Base-by-base conservation (phyloP, 192 early-diverging fungal genomes). In the Chytriomyces sp. region DNA sequence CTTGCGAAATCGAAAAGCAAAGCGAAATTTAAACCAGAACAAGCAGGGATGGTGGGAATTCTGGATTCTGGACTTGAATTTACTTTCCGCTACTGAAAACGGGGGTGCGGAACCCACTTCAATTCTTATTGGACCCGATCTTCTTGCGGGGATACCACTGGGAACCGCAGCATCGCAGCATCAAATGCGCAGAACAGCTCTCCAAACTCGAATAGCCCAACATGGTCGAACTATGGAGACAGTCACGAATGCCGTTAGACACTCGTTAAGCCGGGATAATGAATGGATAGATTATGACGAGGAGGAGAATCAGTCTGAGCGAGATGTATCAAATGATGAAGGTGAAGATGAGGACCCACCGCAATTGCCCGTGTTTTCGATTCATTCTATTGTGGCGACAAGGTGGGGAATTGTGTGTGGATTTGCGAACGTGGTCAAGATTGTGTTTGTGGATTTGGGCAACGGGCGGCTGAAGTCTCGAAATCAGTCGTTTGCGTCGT, bases 361-460 rank as follows among this genome's bases (percentile, higher is more conserved):
- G 11, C 78, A 10, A 45, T 50, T 75, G 11, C 82, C 82, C 6
- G 82, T 83, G 10, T 62, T 83, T 47, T 64, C 53, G 10, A 50
- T 83, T 44, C 46, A 67, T 26, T 68, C 35, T n/a, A 35, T 83
- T 7, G 57, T 47, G 13, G 76, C 67, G 18, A 60, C 70, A 24
- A 9, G 47, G 46, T 71, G 57, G 53, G 82, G 82, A 5, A 60
- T 83, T 13, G 77, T 79, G 7, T 66, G 79, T n/a, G 80, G 72
- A 5, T 83, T 83, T 72, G 82, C 80, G 24, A 83, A 78, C 69
- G 61, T 16, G 10, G 64, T 83, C 48, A 83, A 83, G 67, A 35
- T 83, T 45, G 64, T 82, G 13, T 26, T 64, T 20, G 16, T 28
- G 10, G 63, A 64, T 75, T 76, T 67, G 61, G 23, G 28, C 26